phyloP scores from a whole-genome alignment of 768 basidiomycete species.

The Naematelia encephala region DNA sequence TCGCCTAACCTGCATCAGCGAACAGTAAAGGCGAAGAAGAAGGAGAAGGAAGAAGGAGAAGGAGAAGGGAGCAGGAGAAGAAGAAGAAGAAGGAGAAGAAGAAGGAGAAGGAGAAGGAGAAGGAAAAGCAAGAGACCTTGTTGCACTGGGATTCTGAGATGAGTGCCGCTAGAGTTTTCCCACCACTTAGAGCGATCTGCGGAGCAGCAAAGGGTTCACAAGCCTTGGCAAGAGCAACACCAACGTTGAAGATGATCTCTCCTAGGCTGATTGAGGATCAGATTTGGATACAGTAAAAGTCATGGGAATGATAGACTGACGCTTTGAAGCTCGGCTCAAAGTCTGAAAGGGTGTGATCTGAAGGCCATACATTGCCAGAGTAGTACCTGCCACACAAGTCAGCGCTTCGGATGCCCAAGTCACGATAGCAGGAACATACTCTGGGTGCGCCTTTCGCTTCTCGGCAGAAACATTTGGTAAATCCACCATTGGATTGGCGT shows the following conservation, averaged over 20 bases:
- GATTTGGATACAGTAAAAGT: conserved; percentile 10
- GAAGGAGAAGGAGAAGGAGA: too few species aligned
- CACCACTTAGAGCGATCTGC: conserved; percentile 56
- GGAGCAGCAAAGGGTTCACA: conserved; percentile 85
- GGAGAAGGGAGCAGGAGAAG: neutral
- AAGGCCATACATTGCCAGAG: conserved; percentile 77
- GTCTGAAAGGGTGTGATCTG: conserved; percentile 56
- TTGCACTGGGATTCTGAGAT: conserved; percentile 74
- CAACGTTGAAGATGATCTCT: conserved; percentile 67
- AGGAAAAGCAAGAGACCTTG: conserved; percentile 53
- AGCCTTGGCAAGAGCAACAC: conserved; percentile 73
- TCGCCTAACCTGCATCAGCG: conserved; percentile 54
- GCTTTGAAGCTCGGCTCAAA: conserved; percentile 87
- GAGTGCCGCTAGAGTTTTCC: conserved; percentile 57
- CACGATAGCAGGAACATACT: conserved; percentile 51
- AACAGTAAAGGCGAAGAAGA: too few species aligned
- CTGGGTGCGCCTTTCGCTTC: conserved; percentile 62
- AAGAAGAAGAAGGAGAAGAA: too few species aligned
- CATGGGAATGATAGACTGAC: too few species aligned
- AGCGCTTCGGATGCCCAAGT: neutral
- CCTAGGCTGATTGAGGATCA: conserved; percentile 38
- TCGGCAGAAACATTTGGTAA: conserved; percentile 60
- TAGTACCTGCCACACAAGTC: conserved; percentile 62
- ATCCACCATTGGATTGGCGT: conserved; percentile 77
- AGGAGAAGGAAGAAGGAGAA: neutral